phyloP scores from a whole-genome alignment of 139 green algal genomes.

The Chlorella sp. region DNA sequence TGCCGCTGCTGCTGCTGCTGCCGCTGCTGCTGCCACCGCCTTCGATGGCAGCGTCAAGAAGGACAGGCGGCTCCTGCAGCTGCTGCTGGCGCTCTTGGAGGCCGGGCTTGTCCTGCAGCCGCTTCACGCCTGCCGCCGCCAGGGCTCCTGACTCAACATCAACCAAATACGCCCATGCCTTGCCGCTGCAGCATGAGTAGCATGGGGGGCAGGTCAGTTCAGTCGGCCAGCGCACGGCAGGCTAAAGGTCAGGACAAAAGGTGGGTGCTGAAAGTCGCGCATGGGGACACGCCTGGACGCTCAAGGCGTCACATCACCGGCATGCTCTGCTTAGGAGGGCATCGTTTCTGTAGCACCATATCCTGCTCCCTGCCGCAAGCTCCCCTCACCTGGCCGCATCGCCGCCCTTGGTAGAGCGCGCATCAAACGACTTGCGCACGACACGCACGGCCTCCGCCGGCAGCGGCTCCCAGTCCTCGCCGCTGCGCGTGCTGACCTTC shows the following conservation, averaged over 20 bases:
- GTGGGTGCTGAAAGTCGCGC: no score
- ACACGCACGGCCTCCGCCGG: slow-evolving; percentile 29
- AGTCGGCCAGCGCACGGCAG: neutral
- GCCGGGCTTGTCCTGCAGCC: neutral
- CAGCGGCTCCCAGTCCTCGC: neutral
- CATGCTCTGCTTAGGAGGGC: no score
- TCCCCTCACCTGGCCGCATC: neutral
- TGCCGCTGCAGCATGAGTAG: slow-evolving; percentile 5
- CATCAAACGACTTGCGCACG: slow-evolving; percentile 72
- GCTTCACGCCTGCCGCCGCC: slow-evolving; percentile 18
- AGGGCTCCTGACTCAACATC: slow-evolving; percentile 57
- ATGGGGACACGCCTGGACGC: no score
- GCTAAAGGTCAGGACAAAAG: no score
- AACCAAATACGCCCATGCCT: slow-evolving; percentile 73
- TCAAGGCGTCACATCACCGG: no score
- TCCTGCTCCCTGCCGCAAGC: neutral
- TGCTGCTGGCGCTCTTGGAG: slow-evolving; percentile 28
- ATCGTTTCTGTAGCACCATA: neutral
- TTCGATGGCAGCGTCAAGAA: neutral
- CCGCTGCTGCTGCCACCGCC: neutral
- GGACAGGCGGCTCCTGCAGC: neutral
- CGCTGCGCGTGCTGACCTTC: slow-evolving; percentile 41
- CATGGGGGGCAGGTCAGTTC: no score
- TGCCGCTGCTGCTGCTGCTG: neutral
- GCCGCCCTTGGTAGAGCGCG: slow-evolving; percentile 20